Evolutionary conservation across 2,329 filamentous ascomycete genomes (phyloP).

Genomic region (Sclerotinia trifoliorum): DNA sequence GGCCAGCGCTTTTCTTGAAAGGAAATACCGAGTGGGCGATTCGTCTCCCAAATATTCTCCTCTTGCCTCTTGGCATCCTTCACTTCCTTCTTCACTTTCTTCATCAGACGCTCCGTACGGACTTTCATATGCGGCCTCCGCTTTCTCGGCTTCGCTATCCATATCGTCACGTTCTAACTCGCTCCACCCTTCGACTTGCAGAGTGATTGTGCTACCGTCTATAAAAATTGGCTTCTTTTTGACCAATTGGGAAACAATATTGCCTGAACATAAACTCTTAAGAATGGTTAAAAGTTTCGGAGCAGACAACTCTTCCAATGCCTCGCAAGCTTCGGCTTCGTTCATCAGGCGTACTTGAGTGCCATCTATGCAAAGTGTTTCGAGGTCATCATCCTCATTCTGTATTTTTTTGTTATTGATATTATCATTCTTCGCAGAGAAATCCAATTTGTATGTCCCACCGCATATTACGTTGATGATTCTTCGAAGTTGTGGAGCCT

Average conservation of each 20-base stretch:
- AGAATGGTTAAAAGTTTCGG: not conserved
- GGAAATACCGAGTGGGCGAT: too few species aligned
- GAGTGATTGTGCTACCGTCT: not conserved
- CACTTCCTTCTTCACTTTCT: too few species aligned
- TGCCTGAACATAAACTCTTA: not conserved
- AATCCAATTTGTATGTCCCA: not conserved
- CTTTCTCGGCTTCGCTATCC: not conserved
- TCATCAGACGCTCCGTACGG: too few species aligned
- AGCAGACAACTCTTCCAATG: not conserved
- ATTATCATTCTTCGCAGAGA: not conserved
- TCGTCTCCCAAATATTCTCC: too few species aligned
- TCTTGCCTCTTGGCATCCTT: too few species aligned
- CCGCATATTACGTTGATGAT: not conserved
- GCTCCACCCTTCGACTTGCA: not conserved
- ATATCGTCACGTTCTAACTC: not conserved
- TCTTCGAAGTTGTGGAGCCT: conserved; percentile 3
- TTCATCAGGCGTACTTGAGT: not conserved
- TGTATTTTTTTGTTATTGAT: not conserved
- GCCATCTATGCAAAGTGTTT: not conserved
- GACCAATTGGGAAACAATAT: rapidly evolving
- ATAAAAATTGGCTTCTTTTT: not conserved
- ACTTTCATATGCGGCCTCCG: too few species aligned
- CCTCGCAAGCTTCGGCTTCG: not conserved
- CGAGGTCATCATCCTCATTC: not conserved
- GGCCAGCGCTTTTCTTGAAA: too few species aligned